Base-by-base conservation (phyloP, 768 basidiomycete species). In the Mycena amicta region DNA sequence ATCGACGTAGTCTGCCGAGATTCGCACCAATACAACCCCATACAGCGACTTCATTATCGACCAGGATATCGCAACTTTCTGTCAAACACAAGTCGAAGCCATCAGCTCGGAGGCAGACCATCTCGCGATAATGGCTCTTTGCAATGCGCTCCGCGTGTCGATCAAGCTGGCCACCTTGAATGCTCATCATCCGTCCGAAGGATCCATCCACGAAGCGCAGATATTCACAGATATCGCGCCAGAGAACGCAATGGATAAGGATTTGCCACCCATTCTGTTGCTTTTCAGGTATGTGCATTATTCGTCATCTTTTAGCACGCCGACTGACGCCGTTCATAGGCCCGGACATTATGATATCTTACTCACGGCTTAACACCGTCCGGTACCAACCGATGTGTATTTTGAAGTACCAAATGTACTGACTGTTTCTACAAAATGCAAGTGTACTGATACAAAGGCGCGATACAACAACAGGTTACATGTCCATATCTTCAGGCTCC, bases 301-400 rank as follows among this genome's bases (percentile, higher is more conserved):
- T n/a, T n/a, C n/a, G n/a, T n/a, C 30, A 28, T 46, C 57, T 50
- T 29, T 31, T 31, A 11, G 12, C 50, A 56, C 30, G 33, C 55
- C 20, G 13, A 27, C 40, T 59, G 50, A 54, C 13, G n/a, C 54
- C 8, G 46, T 53, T 52, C 50, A 13, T 56, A 93, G 92, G 50
- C 93, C 93, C 20, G 93, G 93, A 8, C 93, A 95, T 70, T 95
- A 92, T 72, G 93, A 95, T 73, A 88, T 94, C 50, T 74, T 92
- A 13, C 64, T 70, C 25, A 59, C 5, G 57, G 56, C 16, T 37
- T 57, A 50, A 63, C 13, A 15, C 6, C 43, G 43, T 13, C 22
- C 13, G 22, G 22, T 18, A 18, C 15, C 23, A 53, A 18, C 26
- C 3, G 27, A n/a, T 40, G 27, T 57, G 43, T 29, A 45, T 25